Evolutionary conservation across 306 rosid genomes (phyloP), one percentile per base, ranked within the genome.

Genomic region (Lupinus albus): DNA sequence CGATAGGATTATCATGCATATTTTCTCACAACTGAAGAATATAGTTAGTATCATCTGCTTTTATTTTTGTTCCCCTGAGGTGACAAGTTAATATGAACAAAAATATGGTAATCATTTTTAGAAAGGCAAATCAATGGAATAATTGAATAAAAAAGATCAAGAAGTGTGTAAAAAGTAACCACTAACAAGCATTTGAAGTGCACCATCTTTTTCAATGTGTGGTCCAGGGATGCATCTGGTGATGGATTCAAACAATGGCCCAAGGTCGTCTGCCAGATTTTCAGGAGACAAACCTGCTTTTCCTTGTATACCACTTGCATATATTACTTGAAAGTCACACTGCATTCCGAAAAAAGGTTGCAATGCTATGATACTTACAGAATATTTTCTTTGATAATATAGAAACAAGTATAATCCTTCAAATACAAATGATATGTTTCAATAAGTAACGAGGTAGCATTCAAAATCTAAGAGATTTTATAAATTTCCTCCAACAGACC

Each of bases 191-290:
- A 93, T 86, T 86, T 90, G 99, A 76, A 93, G 84, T 39, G 97
- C 82, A 56, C 99, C 97, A 66, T 90, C 97, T 82, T 86, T 88
- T 60, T 79, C 99, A 81, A 93, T 93, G 39, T 67, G 84, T 35
- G 99, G 99, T 72, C 99, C 99, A 45, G 99, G 99, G 61, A 93
- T 93, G 84, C 99, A 93, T 93, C 97, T 90, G 76, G 88, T 85
- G 49, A 93, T 81, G 71, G 97, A 49, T 85, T 93, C 99, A 42
- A 93, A 93, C 76, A 93, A 91, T 51, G 99, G 99, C 44, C 97
- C 97, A 77, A 93, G 99, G 79, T 93, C 99, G 21, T 90, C 97
- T 10, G 87, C 96, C 84, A 93, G 77, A 76, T 86, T 71, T 39
- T 93, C 97, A 64, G 97, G 86, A 42, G 94, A 82, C 78, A 93